Base-by-base conservation (phyloP, 2,329 filamentous ascomycete genomes). In the Aspergillus sp. region DNA sequence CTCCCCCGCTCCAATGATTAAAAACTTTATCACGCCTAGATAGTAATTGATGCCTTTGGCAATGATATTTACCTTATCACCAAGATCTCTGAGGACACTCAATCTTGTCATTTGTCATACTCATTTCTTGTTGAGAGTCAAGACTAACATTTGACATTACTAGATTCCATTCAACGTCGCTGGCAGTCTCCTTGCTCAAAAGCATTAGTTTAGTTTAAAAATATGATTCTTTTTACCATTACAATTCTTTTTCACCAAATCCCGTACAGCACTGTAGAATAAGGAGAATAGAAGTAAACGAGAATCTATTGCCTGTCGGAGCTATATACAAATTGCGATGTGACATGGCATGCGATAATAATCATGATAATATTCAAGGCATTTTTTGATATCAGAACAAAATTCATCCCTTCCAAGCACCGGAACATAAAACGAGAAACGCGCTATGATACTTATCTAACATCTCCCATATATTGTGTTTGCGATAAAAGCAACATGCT, bases 31-130 rank as follows among this genome's bases (percentile, higher is more conserved):
- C 61, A 59, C 68, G 74, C 75, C 76, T 84, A 85, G 81, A 85
- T 82, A 82, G 79, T 82, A 82, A 67, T 71, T 81, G 79, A 83
- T 70, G 67, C 74, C 69, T 74, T 62, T 58, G 65, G 72, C 70
- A 56, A 72, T 82, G 79, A 81, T 74, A 70, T 27, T 74, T 71
- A 61, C 61, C 63, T 65, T 73, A 74, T 75, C 77, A 83, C 79
- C 79, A 83, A 83, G 79, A 83, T 83, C 79, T 78, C 79, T 82
- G 79, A 83, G 77, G 76, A 71, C 59, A 47, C 49, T 51, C 28
- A 36, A 40, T 45, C 29, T 43, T 54, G 33, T 37, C n/a, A 40
- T 33, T 45, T 35, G 44, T 49, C 44, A 48, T 32, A 46, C 45
- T 51, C 43, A 44, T 45, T 40, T 28, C 37, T 41, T 46, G 29